Base-by-base conservation (phyloP, 495 filamentous ascomycete genomes). In the Aspergillus avenaceus region DNA sequence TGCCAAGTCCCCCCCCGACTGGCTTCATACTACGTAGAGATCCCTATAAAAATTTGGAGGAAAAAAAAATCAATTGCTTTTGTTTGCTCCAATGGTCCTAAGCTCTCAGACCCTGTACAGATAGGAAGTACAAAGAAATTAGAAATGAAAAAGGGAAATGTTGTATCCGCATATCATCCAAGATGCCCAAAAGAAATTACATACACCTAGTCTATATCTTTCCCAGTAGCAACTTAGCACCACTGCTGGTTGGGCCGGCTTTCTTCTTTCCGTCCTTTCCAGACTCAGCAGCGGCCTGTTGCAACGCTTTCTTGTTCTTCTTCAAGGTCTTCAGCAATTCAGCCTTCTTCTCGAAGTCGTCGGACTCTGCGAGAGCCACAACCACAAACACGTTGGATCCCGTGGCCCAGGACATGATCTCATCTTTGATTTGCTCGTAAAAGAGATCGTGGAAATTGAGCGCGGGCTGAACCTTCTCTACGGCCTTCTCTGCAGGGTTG, bases 341-440 rank as follows among this genome's bases (percentile, higher is more conserved):
- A 13, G 70, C 71, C 63, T 80, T 82, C 55, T 81, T 73, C 19
- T 74, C 71, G 58, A 96, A 97, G 42, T 86, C 86, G 4, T 85
- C 80, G 2, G 86, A 81, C 68, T 97, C 95, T 12, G 91, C 55
- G 42, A 98, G 66, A 1, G 78, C 85, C 18, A 97, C 74, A 12
- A 95, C 76, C 11, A 95, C 85, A 56, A 95, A 97, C 1, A 83
- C 84, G 46, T 88, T 87, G 1, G 81, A 75, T 2, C 92, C 86
- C 0, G 81, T 88, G 1, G 95, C 95, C 93, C 93, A 98, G n/a
- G 82, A 66, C 56, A 91, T 58, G 32, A 95, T 71, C 40, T 90
- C 73, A 2, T 83, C 81, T 54, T 84, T 74, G 63, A 96, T 90
- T 48, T 81, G 73, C 27, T 85, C 81, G 56, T 88, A 97, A 11